Percentiles rank a stretch among this genome's conserved stretches.
These are phyloP conservation scores for Apophysomyces variabilis DNA, from an alignment of 371 early-diverging fungal species.

Conservation along the genomic window DNA sequence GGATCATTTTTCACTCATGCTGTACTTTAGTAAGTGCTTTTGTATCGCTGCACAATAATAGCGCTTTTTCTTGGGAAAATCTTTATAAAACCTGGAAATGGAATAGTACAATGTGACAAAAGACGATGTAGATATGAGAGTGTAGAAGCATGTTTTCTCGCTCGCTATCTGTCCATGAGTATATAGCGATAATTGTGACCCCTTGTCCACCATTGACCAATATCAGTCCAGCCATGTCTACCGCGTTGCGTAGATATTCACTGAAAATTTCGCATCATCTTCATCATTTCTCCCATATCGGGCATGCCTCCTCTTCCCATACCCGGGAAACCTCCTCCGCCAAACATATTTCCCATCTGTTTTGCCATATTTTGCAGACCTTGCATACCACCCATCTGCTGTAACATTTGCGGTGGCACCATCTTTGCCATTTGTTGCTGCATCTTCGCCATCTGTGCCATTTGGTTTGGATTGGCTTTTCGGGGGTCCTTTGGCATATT, in stretches of 20 bases:
- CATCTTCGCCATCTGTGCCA: slow-evolving; percentile 70
- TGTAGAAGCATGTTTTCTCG: too few species aligned
- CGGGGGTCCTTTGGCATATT: slow-evolving; percentile 62
- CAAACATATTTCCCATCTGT: slow-evolving; percentile 66
- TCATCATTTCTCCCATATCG: slow-evolving; percentile 76
- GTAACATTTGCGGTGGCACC: slow-evolving; percentile 76
- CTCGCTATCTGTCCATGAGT: too few species aligned
- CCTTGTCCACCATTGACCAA: too few species aligned
- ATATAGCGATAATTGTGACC: too few species aligned
- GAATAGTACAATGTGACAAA: too few species aligned
- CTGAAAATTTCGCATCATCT: slow-evolving; percentile 46
- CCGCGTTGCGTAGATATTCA: slow-evolving; percentile 2
- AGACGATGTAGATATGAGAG: too few species aligned
- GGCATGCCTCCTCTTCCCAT: slow-evolving; percentile 60
- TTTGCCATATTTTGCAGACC: slow-evolving; percentile 85
- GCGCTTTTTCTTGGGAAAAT: too few species aligned
- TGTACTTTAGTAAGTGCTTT: too few species aligned
- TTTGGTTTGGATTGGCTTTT: slow-evolving; percentile 57
- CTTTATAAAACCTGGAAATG: too few species aligned
- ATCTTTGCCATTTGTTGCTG: slow-evolving; percentile 73
- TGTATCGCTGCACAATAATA: too few species aligned
- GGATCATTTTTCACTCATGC: too few species aligned
- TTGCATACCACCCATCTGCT: slow-evolving; percentile 79
- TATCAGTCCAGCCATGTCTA: too few species aligned
- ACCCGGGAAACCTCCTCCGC: slow-evolving; percentile 57